Evolutionary conservation across 345 rosid species (phyloP).

Genomic region (Turritis glabra): DNA sequence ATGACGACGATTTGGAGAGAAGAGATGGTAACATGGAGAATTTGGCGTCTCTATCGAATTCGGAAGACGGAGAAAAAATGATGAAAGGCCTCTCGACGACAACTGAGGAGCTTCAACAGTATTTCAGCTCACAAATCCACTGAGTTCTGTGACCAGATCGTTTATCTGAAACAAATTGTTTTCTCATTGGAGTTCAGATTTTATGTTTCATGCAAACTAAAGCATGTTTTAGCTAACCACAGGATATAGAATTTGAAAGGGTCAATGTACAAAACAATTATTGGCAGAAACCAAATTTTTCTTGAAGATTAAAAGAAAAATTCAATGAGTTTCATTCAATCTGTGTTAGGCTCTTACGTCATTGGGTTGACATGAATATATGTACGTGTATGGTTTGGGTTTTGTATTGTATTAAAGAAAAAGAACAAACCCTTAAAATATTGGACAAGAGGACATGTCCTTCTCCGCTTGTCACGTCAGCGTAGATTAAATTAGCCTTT

Average conservation of each 20-base stretch:
- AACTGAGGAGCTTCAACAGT: conserved; percentile 45
- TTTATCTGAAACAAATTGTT: not conserved
- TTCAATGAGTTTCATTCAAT: not conserved
- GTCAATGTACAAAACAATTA: conserved; percentile 23
- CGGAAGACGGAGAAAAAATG: conserved; percentile 48
- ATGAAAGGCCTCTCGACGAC: conserved; percentile 32
- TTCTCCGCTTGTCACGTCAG: conserved; percentile 30
- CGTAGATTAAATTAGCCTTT: not conserved
- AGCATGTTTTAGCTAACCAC: conserved; percentile 3
- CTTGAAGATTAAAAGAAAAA: not conserved
- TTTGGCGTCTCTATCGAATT: conserved; percentile 27
- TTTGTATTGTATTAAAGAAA: not conserved
- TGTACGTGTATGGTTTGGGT: not conserved
- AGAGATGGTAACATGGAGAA: conserved; percentile 31
- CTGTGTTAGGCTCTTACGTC: not conserved
- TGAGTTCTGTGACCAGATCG: not conserved
- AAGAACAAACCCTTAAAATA: not conserved
- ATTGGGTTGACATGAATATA: not conserved
- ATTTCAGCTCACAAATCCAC: conserved; percentile 23
- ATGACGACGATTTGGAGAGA: not conserved
- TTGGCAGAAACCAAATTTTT: not conserved
- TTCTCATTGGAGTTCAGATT: conserved; percentile 1
- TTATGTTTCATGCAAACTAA: conserved; percentile 16
- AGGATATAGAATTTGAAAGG: conserved; percentile 16
- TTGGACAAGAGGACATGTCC: conserved; percentile 26